Conservation (phyloP, 257 asterid species). For the Oldenlandia corymbosa region DNA sequence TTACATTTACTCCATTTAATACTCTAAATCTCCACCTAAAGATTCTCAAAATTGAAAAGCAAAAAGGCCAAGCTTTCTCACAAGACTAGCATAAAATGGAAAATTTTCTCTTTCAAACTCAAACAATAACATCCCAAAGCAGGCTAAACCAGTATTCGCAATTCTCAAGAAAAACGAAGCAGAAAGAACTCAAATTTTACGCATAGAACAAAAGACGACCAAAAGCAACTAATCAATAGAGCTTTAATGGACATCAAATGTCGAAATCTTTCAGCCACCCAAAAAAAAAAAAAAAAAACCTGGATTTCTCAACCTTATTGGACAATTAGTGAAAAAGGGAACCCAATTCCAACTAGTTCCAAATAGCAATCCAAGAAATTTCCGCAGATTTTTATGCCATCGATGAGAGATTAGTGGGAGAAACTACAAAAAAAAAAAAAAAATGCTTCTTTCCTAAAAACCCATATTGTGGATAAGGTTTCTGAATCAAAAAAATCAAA, state of each 20-base stretch:
- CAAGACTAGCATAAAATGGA: neutral
- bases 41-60: neutral
- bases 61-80: neutral
- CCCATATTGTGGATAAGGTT: neutral
- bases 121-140: too few relatives aligned
- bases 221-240: neutral
- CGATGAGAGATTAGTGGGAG: neutral
- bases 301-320: neutral
- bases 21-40: neutral
- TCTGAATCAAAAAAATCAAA: constrained; percentile 2
- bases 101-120: neutral
- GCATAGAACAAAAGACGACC: neutral
- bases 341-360: neutral
- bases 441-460: neutral
- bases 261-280: neutral
- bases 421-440: neutral
- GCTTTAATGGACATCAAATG: neutral
- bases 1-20: neutral
- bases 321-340: neutral
- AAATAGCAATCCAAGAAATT: neutral
- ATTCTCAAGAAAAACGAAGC: too few relatives aligned
- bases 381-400: neutral
- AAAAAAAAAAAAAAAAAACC: neutral
- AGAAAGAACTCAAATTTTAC: too few relatives aligned
- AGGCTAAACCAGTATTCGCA: too few relatives aligned